Percentiles rank a stretch among this genome's conserved stretches.
Conservation (phyloP, 306 rosid species). For the Cucurbita argyrosperma region DNA sequence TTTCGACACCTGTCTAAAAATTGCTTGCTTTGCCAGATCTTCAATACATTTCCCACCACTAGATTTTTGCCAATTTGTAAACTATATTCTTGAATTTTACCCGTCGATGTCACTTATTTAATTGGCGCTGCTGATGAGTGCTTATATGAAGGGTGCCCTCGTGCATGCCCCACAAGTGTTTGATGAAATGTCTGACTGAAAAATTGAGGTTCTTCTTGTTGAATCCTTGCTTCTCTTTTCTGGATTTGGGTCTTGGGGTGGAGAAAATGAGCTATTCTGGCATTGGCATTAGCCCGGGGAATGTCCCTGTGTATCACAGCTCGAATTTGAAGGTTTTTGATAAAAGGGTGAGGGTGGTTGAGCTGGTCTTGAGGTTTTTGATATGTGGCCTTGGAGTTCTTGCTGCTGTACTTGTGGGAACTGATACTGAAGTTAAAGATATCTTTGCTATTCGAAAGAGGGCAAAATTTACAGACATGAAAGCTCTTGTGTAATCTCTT, state of each 20-base stretch:
- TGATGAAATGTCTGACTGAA: neutral
- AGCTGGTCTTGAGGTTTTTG: slow-evolving; percentile 54
- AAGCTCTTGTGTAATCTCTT: slow-evolving; percentile 47
- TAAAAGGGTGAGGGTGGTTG: slow-evolving; percentile 43
- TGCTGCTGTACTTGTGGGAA: slow-evolving; percentile 60
- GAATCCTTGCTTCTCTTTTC: neutral
- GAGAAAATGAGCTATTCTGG: slow-evolving; percentile 52
- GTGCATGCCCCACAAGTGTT: slow-evolving; percentile 3
- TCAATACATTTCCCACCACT: neutral
- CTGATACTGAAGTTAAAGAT: slow-evolving; percentile 60
- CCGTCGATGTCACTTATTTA: neutral
- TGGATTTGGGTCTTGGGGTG: slow-evolving; percentile 6
- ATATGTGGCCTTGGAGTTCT: slow-evolving; percentile 47
- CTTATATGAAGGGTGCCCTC: neutral
- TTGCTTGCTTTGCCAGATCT: neutral
- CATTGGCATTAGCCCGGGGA: slow-evolving; percentile 79
- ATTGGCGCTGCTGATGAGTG: neutral
- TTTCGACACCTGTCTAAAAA: neutral
- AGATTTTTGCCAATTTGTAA: neutral
- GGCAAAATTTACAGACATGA: slow-evolving; percentile 70
- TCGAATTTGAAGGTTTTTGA: slow-evolving; percentile 37
- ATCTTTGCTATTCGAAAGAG: slow-evolving; percentile 55
- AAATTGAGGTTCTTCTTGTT: neutral
- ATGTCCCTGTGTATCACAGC: slow-evolving; percentile 44
- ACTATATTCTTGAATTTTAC: neutral